Evolutionary conservation across 495 filamentous ascomycete species (phyloP).

Genomic region (Xylaria palmicola): DNA sequence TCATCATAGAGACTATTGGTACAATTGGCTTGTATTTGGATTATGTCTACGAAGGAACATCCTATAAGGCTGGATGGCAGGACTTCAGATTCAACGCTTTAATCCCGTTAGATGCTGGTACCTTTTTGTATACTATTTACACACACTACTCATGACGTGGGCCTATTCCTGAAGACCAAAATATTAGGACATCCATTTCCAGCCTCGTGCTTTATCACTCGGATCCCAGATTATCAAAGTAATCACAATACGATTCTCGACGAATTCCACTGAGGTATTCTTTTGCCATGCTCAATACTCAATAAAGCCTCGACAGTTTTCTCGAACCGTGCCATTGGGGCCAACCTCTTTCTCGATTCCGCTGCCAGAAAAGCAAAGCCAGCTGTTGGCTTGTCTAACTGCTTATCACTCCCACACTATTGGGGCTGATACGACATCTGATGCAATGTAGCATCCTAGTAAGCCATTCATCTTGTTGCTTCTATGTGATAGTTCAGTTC

Average conservation of each 20-base stretch:
- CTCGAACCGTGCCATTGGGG: background rate
- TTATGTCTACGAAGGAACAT: no score
- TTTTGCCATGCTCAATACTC: no score
- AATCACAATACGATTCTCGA: no score
- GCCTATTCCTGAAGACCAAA: constrained; percentile 4
- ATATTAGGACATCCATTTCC: constrained; percentile 15
- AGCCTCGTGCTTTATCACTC: constrained; percentile 5
- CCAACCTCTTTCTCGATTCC: background rate
- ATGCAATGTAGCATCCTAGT: background rate
- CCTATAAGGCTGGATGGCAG: background rate
- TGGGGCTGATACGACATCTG: background rate
- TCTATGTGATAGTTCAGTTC: constrained; percentile 48
- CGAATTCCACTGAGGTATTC: no score
- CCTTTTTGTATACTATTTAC: constrained; percentile 10
- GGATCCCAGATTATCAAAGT: constrained; percentile 17
- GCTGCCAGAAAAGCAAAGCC: background rate
- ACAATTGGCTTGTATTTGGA: no score
- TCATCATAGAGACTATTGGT: no score
- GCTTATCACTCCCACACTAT: background rate
- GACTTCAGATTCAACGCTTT: background rate
- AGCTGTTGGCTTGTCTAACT: background rate
- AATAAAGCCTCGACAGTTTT: background rate
- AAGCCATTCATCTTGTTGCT: background rate
- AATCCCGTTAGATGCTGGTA: background rate
- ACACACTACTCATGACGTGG: constrained; percentile 12